phyloP scores from a whole-genome alignment of 2,329 filamentous ascomycete genomes.

The Colletotrichum theobromicola region DNA sequence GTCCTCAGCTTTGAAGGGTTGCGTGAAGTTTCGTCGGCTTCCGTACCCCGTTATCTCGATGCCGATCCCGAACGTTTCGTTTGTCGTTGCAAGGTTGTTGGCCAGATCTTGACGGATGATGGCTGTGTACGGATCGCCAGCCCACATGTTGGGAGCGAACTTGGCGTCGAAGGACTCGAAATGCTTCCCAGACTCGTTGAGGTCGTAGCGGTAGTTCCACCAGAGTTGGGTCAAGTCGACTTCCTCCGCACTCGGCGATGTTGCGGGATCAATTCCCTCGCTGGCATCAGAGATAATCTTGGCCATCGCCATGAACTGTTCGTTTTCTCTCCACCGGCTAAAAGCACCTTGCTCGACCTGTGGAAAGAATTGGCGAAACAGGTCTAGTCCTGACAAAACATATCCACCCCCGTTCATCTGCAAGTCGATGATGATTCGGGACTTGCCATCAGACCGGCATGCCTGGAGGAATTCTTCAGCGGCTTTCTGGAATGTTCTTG shows the following conservation, averaged over 20 bases:
- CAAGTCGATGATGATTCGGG: conserved; percentile 64
- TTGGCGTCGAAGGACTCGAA: conserved; percentile 54
- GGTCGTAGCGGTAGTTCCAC: conserved; percentile 42
- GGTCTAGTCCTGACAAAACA: conserved; percentile 60
- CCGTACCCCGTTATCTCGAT: conserved; percentile 57
- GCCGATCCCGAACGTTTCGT: conserved; percentile 43
- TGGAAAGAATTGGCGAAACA: conserved; percentile 60
- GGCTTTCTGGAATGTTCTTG: conserved; percentile 34
- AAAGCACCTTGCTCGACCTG: conserved; percentile 42
- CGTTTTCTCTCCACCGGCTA: conserved; percentile 41
- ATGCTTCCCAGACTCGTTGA: conserved; percentile 51
- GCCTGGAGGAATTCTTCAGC: conserved; percentile 26
- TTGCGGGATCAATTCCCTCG: conserved; percentile 47
- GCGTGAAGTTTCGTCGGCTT: conserved; percentile 48
- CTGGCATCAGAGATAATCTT: conserved; percentile 47
- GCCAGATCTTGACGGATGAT: conserved; percentile 56
- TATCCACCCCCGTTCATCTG: conserved; percentile 62
- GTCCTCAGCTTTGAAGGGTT: conserved; percentile 61
- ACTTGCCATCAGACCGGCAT: conserved; percentile 54
- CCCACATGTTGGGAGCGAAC: conserved; percentile 41
- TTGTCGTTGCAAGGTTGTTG: conserved; percentile 44
- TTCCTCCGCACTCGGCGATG: conserved; percentile 40
- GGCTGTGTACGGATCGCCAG: conserved; percentile 59
- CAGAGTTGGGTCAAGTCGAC: conserved; percentile 51
- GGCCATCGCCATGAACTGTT: conserved; percentile 49